A percentile compares a stretch with the other conserved stretches of the same genome.
Conservation (phyloP, 2,329 filamentous ascomycete genomes). For the Escovopsis weberi region DNA sequence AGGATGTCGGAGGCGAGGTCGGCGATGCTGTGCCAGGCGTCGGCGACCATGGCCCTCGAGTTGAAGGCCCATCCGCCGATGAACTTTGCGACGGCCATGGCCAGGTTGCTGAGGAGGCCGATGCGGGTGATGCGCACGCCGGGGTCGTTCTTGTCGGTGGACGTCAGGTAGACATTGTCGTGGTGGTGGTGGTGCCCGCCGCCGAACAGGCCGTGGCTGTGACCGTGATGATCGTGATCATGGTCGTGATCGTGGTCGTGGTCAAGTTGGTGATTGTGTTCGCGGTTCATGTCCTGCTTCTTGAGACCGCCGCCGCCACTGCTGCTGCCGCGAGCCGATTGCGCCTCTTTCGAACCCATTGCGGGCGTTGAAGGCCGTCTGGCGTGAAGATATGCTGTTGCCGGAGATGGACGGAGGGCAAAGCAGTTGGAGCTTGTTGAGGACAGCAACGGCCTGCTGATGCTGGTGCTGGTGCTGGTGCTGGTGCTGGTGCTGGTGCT, state of each 20-base stretch:
- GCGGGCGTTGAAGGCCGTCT: constrained; percentile 10
- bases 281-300: constrained; percentile 24
- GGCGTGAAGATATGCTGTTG: constrained; percentile 3
- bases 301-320: constrained; percentile 23
- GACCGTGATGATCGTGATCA: constrained; percentile 14
- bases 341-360: constrained; percentile 14
- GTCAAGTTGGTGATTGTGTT: constrained; percentile 62
- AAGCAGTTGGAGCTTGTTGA: constrained; percentile 1
- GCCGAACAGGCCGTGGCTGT: constrained; percentile 37
- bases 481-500: no score
- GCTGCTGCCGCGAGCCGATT: constrained; percentile 21
- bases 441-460: no score
- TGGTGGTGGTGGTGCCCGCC: constrained; percentile 58
- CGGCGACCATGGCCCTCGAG: constrained; percentile 82
- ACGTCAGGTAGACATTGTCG: constrained; percentile 89
- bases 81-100: constrained; percentile 89
- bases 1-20: constrained; percentile 91
- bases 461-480: no score
- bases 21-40: constrained; percentile 89
- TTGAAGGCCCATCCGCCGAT: constrained; percentile 88
- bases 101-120: constrained; percentile 63
- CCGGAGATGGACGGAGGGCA: constrained; percentile 10
- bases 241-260: constrained; percentile 63
- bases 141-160: constrained; percentile 60
- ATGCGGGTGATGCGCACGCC: constrained; percentile 49